Evolutionary conservation across 2,329 filamentous ascomycete genomes (phyloP).

Genomic region (Aspergillus ochraceoroseus): DNA sequence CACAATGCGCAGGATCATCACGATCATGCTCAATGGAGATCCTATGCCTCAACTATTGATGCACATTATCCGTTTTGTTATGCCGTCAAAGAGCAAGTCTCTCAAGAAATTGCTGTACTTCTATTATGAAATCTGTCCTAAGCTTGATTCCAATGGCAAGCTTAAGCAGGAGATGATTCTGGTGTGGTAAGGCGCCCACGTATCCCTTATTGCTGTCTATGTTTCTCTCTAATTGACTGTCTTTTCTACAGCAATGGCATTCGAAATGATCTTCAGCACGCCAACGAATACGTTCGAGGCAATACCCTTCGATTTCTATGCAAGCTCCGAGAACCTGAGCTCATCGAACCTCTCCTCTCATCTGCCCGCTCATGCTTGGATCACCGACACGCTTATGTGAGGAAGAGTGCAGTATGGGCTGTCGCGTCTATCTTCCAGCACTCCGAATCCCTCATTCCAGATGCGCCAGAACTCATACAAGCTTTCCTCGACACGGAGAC

Average conservation of each 20-base stretch:
- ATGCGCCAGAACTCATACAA: constrained; percentile 86
- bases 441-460: constrained; percentile 85
- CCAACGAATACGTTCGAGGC: constrained; percentile 96
- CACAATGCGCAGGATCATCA: constrained; percentile 93
- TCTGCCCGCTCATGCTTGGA: constrained; percentile 89
- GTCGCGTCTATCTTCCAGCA: constrained; percentile 88
- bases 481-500: constrained; percentile 86
- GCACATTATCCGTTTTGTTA: constrained; percentile 99
- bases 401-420: constrained; percentile 96
- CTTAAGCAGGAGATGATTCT: constrained; percentile 99
- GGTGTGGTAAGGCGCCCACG: constrained; percentile 66
- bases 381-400: constrained; percentile 93
- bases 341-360: constrained; percentile 91
- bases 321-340: constrained; percentile 91
- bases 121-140: constrained; percentile 98
- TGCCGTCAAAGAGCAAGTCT: constrained; percentile 94
- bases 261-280: constrained; percentile 91
- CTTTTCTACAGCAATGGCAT: constrained; percentile 74
- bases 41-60: constrained; percentile 92
- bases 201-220: constrained; percentile 6
- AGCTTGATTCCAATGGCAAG: constrained; percentile 86
- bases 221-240: constrained; percentile 17
- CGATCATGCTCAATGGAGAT: constrained; percentile 96
- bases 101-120: constrained; percentile 98
- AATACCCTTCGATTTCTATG: constrained; percentile 97